Conservation (phyloP, 164 flowering plant species). For the Paratinospora sagittata region DNA sequence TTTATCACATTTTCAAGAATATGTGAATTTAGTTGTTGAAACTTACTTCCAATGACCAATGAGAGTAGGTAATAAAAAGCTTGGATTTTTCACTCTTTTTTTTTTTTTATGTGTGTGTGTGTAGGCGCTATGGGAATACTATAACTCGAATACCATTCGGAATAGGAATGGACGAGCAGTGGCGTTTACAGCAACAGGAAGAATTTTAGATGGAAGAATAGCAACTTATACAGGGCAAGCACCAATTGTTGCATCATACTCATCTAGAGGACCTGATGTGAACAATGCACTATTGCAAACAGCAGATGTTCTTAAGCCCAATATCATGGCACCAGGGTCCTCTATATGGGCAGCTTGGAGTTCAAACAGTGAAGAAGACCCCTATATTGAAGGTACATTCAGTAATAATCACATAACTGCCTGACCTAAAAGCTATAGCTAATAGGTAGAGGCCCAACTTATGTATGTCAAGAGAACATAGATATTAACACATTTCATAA, state of each 20-base stretch:
- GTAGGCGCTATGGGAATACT: constrained; percentile 51
- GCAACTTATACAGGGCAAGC: constrained; percentile 38
- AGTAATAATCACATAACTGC: background rate
- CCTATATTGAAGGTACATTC: constrained; percentile 28
- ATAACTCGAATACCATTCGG: constrained; percentile 36
- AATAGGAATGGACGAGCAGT: constrained; percentile 31
- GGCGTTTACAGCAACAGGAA: constrained; percentile 37
- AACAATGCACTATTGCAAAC: constrained; percentile 44
- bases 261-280: constrained; percentile 62
- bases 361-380: constrained; percentile 45
- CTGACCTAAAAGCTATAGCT: no score
- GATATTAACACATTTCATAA: background rate
- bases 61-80: background rate
- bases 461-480: no score
- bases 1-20: background rate
- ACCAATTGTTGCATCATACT: constrained; percentile 49
- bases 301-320: constrained; percentile 59
- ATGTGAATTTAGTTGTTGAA: no score
- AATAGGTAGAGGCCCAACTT: no score
- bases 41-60: background rate
- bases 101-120: background rate
- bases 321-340: constrained; percentile 59
- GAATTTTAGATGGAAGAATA: constrained; percentile 45
- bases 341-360: constrained; percentile 68
- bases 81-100: background rate